Base-by-base conservation (phyloP, 163 green algal species). In the Scenedesmus sp. region DNA sequence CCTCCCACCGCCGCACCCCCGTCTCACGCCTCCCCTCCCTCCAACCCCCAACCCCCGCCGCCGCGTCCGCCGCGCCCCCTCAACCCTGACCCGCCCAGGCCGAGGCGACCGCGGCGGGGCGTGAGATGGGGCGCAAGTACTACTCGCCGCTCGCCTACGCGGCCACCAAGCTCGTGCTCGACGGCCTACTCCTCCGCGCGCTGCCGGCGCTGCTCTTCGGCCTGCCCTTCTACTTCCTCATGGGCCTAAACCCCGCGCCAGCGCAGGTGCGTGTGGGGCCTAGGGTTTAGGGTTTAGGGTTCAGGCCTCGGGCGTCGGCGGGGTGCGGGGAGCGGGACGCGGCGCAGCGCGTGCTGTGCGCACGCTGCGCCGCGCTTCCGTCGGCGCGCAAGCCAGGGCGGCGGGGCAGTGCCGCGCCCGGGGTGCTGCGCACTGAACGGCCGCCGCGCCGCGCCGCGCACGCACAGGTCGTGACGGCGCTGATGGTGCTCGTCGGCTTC, bases 131-230 rank as follows among this genome's bases (percentile, higher is more conserved):
- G 50, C 54, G 84, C 20, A 57, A 69, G 4, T 88, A 88, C 80
- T 93, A 93, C 83, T 69, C 60, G 15, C 62, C 84, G 31, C 51
- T 60, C 26, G 74, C 82, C 7, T 91, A 93, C 70, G 63, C 87
- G 33, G 11, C 79, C 1, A 75, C 81, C 53, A 91, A 93, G 85
- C 77, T 91, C 33, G 20, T 91, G 36, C 34, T 92, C 28, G 89
- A 94, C 64, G 82, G 54, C 0, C 51, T 92, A 42, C 76, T 92
- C 63, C 83, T 94, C 60, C 85, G 89, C 36, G 77, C 80, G 24
- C 31, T 92, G 51, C 87, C 89, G 0, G 77, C 81, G 13, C 54
- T 86, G 65, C 72, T 88, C 4, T 90, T 87, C 64, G 67, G 53
- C 3, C 36, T 87, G 36, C 81, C 85, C 2, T 82, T 92, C 45